A percentile compares a stretch with the other conserved stretches of the same genome.
These are phyloP conservation scores for Epichloe baconii DNA, from an alignment of 2,329 filamentous ascomycete species.

Conservation along the genomic window DNA sequence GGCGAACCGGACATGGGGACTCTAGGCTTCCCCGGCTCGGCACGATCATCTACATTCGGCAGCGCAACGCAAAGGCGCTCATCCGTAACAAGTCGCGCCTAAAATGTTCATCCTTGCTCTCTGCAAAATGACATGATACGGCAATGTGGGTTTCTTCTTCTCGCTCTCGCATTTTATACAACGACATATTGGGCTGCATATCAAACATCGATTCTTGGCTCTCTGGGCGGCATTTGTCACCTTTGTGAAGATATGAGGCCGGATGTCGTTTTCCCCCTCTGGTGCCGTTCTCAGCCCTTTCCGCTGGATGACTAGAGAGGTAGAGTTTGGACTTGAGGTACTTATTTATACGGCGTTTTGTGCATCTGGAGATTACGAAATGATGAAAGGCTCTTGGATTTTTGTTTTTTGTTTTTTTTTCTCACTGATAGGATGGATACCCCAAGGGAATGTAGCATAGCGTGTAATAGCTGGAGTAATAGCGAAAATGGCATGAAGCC, in stretches of 20 bases:
- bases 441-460: neutral
- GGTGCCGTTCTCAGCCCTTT: neutral
- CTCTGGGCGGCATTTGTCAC: neutral
- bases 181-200: neutral
- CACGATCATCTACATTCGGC: constrained; percentile 34
- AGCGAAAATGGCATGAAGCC: neutral
- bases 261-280: neutral
- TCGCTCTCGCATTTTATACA: neutral
- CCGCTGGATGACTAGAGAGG: too few species aligned
- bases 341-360: neutral
- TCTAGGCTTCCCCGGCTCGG: constrained; percentile 22
- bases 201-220: neutral
- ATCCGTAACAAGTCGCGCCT: constrained; percentile 35
- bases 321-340: too few species aligned
- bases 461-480: neutral
- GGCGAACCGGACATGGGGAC: constrained; percentile 41
- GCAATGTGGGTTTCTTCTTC: neutral
- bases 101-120: constrained; percentile 9
- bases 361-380: neutral
- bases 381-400: neutral
- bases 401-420: neutral
- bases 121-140: neutral
- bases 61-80: constrained; percentile 29
- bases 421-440: neutral
- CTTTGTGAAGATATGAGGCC: neutral